Evolutionary conservation across 2,329 filamentous ascomycete species (phyloP), one percentile per base, ranked within the genome.

Genomic region (Leptographium lundbergii): DNA sequence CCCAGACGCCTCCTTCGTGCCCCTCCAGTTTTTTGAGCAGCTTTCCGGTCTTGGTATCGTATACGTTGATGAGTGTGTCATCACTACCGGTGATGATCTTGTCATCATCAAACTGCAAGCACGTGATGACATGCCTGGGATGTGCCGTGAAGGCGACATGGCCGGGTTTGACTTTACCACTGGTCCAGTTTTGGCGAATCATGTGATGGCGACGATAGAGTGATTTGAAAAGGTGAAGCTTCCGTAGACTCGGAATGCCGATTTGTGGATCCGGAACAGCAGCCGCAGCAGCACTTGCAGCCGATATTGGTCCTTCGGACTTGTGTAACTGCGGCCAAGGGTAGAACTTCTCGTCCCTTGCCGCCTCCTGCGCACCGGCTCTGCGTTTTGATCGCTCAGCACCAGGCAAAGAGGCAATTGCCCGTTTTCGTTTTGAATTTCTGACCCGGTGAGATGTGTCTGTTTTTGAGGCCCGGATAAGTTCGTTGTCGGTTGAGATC

Each of bases 71-170:
- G 63, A 96, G 86, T 4, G 91, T 96, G 69, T 99, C 94, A 69
- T 99, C 94, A 68, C 92, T 97, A 29, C 94, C 94, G 1, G 94
- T 99, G 65, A 99, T 81, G 65, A 99, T 96, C 73, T 97, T 97
- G 76, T 99, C 91, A 55, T 91, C 89, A 68, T 99, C 94, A 67
- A 99, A 99, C 70, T 99, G 91, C 58, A 99, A 79, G 69, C 94
- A 99, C 19, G 94, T 99, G 57, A 99, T 95, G 62, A 99, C 94
- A 74, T 97, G 92, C 39, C 90, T 85, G 61, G 94, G 90, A 69
- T 99, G 94, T 6, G 94, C 94, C n/a, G 90, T 86, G 72, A 99
- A 97, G 5, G 94, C 94, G 60, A 99, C 86, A 66, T 99, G 94
- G 53, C 87, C 84, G 32, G 94, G 94, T 71, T 91, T 88, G 36